Percentiles rank a stretch among this genome's conserved stretches.
Evolutionary conservation across 1,139 yeast species (phyloP).

Genomic region (Nakaseomyces uthaithaninus): DNA sequence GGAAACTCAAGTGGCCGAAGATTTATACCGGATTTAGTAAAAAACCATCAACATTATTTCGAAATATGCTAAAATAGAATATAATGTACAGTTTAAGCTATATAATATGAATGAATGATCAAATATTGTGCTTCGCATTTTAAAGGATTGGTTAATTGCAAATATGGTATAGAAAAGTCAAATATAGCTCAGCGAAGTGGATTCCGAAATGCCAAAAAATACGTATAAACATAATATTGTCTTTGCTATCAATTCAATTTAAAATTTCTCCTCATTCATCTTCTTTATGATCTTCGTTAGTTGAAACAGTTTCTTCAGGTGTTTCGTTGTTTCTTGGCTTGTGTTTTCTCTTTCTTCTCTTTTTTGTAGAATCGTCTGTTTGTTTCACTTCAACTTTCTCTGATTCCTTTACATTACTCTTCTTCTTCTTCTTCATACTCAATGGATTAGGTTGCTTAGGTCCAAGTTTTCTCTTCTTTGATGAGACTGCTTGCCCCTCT

Average conservation of each 20-base stretch:
- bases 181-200: background rate
- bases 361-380: conserved; percentile 9
- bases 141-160: no score
- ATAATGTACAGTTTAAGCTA: conserved; percentile 1
- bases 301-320: background rate
- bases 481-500: conserved; percentile 9
- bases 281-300: background rate
- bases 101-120: background rate
- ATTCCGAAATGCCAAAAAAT: background rate
- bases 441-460: conserved; percentile 77
- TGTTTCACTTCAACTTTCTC: background rate
- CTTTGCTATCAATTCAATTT: no score
- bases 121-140: background rate
- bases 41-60: background rate
- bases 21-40: background rate
- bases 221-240: no score
- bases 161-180: background rate
- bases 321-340: conserved; percentile 4
- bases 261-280: background rate
- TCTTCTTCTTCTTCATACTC: conserved; percentile 58
- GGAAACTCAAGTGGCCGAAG: conserved; percentile 32
- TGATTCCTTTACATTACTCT: conserved; percentile 1
- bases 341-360: conserved; percentile 23
- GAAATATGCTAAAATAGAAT: background rate
- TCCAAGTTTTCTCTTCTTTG: conserved; percentile 49